These are phyloP conservation scores for Alternaria arborescens DNA, from an alignment of 2,329 filamentous ascomycete genomes.

Conservation along the genomic window DNA sequence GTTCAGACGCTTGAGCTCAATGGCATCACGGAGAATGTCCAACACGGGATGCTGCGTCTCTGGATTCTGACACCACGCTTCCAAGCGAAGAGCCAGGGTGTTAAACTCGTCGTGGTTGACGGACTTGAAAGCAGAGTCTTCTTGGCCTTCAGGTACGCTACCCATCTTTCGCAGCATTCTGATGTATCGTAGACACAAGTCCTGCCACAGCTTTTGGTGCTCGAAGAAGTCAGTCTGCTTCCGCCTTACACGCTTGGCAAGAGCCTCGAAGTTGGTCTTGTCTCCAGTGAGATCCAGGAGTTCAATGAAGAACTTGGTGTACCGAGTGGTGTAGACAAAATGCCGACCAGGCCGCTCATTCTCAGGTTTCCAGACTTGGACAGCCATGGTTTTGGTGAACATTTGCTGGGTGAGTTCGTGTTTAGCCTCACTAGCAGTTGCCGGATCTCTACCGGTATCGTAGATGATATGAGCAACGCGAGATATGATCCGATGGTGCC, in stretches of 20 bases:
- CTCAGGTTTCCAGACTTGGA: constrained; percentile 95
- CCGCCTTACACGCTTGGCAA: constrained; percentile 81
- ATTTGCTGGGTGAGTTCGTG: constrained; percentile 83
- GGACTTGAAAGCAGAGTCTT: constrained; percentile 70
- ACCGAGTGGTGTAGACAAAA: constrained; percentile 89
- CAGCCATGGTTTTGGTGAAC: constrained; percentile 92
- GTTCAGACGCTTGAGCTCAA: constrained; percentile 82
- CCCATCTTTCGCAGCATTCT: constrained; percentile 66
- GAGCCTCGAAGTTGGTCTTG: constrained; percentile 75
- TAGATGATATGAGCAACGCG: constrained; percentile 72
- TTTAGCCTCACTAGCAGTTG: constrained; percentile 70
- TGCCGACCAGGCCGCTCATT: constrained; percentile 84
- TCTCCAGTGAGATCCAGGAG: constrained; percentile 79
- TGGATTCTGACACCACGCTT: constrained; percentile 64
- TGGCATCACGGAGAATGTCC: constrained; percentile 70
- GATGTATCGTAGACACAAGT: constrained; percentile 66
- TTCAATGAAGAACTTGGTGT: constrained; percentile 81
- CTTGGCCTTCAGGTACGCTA: constrained; percentile 66
- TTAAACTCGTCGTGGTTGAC: constrained; percentile 72
- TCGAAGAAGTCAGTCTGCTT: constrained; percentile 78
- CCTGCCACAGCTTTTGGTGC: constrained; percentile 69
- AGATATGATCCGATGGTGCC: constrained; percentile 91
- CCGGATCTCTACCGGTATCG: constrained; percentile 61
- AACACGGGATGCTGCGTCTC: constrained; percentile 60
- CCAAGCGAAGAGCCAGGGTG: constrained; percentile 65